A percentile compares a stretch with the other conserved stretches of the same genome.
These are phyloP conservation scores for Casuarina cunninghamiana DNA, from an alignment of 306 rosid species.

Conservation along the genomic window DNA sequence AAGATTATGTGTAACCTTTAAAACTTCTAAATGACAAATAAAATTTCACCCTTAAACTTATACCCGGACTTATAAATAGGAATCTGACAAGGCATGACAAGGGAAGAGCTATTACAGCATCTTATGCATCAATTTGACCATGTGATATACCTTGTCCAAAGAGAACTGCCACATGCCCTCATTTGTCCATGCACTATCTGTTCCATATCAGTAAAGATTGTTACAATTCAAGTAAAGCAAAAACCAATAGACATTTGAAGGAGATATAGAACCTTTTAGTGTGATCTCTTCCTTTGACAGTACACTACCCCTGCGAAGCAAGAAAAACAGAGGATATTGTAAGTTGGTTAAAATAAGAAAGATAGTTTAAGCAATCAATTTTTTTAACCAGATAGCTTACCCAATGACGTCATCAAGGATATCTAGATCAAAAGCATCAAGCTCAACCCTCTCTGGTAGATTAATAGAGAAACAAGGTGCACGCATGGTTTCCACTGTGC, in stretches of 20 bases:
- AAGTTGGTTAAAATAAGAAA: conserved; percentile 9
- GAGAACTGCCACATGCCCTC: conserved; percentile 40
- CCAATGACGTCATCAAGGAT: conserved; percentile 51
- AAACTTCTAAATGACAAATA: background rate
- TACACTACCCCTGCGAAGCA: conserved; percentile 49
- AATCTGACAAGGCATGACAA: background rate
- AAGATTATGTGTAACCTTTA: background rate
- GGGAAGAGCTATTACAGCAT: background rate
- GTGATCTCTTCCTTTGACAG: conserved; percentile 65
- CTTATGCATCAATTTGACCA: conserved; percentile 6
- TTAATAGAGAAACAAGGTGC: conserved; percentile 45
- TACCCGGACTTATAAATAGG: background rate
- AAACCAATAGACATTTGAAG: conserved; percentile 11
- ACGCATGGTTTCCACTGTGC: conserved; percentile 32
- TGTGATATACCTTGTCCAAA: conserved; percentile 49
- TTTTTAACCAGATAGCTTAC: conserved; percentile 42
- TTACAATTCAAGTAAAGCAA: conserved; percentile 22
- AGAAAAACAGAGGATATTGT: conserved; percentile 23
- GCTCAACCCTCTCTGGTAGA: conserved; percentile 63
- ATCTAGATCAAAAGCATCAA: conserved; percentile 78
- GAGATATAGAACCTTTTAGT: conserved; percentile 61
- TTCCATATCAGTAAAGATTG: conserved; percentile 37
- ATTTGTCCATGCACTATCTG: conserved; percentile 53
- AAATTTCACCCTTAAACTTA: no score
- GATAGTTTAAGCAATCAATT: conserved; percentile 20